These are phyloP conservation scores for Blastocystis sp. DNA, from an alignment of 352 stramenopile genomes.

Conservation along the genomic window DNA sequence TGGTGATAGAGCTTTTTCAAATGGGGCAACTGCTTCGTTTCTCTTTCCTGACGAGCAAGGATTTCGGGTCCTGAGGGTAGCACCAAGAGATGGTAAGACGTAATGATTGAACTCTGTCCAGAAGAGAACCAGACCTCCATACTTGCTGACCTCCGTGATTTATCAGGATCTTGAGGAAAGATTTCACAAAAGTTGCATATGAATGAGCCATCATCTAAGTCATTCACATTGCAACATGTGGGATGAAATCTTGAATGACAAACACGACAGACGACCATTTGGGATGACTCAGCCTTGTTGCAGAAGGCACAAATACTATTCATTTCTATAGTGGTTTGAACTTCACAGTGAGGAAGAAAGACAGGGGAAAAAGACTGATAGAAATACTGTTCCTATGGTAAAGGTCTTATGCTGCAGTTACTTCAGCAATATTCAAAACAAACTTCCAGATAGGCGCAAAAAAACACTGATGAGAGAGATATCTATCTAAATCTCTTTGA, in stretches of 20 bases:
- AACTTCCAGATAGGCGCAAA: constrained; percentile 8
- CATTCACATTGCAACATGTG: background rate
- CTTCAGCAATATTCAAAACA: constrained; percentile 24
- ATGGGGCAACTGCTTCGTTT: background rate
- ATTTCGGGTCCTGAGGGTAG: constrained; percentile 12
- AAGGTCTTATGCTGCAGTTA: background rate
- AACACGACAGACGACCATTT: background rate
- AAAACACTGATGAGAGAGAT: background rate
- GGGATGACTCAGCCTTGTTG: background rate
- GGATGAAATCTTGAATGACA: background rate
- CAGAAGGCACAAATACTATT: background rate
- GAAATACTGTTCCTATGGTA: constrained; percentile 42
- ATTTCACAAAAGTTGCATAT: background rate
- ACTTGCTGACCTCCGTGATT: background rate
- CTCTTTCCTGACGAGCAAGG: background rate
- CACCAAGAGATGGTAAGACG: background rate
- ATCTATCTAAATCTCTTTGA: constrained; percentile 19
- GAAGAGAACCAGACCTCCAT: background rate
- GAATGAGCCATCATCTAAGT: background rate
- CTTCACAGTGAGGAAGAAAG: background rate
- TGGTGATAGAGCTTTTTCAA: background rate
- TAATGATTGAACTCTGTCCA: background rate
- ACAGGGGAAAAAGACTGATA: constrained; percentile 43
- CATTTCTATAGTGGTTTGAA: background rate
- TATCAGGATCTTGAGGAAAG: constrained; percentile 7